Conservation (phyloP, 192 early-diverging fungal genomes). For the Diversispora eburnea region DNA sequence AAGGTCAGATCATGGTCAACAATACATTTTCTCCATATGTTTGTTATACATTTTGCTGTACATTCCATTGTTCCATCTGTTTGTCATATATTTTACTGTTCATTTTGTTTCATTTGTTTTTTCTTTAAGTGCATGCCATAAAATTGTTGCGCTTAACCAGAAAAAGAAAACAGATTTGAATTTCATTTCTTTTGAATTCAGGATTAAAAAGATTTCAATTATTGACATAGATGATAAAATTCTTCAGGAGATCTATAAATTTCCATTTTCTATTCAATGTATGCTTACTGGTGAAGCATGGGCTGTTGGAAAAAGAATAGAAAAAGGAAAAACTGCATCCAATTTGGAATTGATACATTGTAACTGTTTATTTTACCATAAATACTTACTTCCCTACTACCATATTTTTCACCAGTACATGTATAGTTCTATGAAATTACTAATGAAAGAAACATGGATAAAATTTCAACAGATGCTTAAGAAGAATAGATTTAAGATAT, state of each 20-base stretch:
- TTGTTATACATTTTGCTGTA: too few species aligned
- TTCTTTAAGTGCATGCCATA: conserved; percentile 12
- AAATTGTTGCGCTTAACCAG: conserved; percentile 6
- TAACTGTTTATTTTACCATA: too few species aligned
- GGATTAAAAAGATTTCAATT: not conserved
- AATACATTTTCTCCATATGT: too few species aligned
- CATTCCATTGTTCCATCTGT: not conserved
- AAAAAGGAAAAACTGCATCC: not conserved
- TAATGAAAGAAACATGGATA: conserved; percentile 13
- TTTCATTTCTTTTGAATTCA: conserved; percentile 7
- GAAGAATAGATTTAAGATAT: conserved; percentile 27
- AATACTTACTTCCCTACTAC: conserved; percentile 10
- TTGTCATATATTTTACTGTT: not conserved
- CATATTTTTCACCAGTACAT: conserved; percentile 19
- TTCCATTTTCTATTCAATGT: conserved; percentile 3
- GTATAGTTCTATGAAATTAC: not conserved
- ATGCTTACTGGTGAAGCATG: conserved; percentile 3
- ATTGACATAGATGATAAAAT: conserved; percentile 5
- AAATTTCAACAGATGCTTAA: conserved; percentile 26
- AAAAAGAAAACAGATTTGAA: not conserved
- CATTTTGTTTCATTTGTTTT: not conserved
- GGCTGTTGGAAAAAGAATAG: conserved; percentile 14
- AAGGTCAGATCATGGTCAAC: too few species aligned
- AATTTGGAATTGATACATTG: too few species aligned
- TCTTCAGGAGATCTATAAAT: conserved; percentile 13